Evolutionary conservation across 148 eudicot species (phyloP).

Genomic region (Pharnaceum exiguum): DNA sequence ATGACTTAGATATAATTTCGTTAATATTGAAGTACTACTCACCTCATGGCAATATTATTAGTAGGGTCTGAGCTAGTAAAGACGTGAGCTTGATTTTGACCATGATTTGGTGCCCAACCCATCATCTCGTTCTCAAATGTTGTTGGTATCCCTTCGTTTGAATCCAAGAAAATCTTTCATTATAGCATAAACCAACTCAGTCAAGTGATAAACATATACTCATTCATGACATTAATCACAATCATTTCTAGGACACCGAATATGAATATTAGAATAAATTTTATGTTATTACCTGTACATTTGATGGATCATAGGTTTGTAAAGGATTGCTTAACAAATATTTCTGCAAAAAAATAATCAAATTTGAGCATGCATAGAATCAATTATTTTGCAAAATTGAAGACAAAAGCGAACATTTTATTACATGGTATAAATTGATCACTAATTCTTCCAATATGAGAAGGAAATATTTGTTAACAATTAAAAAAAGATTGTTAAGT

Average conservation of each 20-base stretch:
- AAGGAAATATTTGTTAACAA: too few species aligned
- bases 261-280: too few species aligned
- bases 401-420: too few species aligned
- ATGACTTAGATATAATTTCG: too few species aligned
- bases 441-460: too few species aligned
- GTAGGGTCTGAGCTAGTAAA: conserved; percentile 26
- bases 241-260: background rate
- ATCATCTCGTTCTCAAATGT: conserved; percentile 35
- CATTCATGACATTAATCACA: background rate
- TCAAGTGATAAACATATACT: background rate
- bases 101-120: conserved; percentile 43
- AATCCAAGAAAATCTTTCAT: conserved; percentile 35
- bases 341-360: conserved; percentile 25
- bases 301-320: conserved; percentile 31
- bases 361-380: background rate
- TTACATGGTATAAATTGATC: too few species aligned
- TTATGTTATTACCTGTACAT: conserved; percentile 35
- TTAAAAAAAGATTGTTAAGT: too few species aligned
- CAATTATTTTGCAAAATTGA: background rate
- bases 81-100: conserved; percentile 32
- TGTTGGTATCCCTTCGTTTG: conserved; percentile 39
- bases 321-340: conserved; percentile 39
- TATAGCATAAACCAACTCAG: background rate
- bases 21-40: too few species aligned
- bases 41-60: conserved; percentile 20